phyloP scores from a whole-genome alignment of 352 stramenopile species.

The Pythium diclinum region DNA sequence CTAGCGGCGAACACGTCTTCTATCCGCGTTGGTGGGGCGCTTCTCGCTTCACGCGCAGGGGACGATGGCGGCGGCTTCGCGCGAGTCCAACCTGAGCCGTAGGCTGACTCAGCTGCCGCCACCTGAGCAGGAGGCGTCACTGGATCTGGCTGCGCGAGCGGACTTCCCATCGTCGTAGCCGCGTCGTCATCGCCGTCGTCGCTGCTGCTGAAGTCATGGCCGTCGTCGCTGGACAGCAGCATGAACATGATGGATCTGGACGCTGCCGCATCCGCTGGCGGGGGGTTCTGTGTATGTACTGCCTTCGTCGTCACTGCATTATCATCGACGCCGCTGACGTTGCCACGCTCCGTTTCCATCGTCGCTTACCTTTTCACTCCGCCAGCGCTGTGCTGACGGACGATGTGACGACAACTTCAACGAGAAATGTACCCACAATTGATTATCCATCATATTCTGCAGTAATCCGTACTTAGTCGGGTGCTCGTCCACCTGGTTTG shows the following conservation, averaged over 20 bases:
- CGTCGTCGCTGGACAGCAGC: conserved; percentile 23
- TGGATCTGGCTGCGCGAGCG: background rate
- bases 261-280: background rate
- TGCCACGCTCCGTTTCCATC: background rate
- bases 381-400: background rate
- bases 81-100: background rate
- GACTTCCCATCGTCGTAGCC: conserved; percentile 41
- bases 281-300: background rate
- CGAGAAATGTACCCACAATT: background rate
- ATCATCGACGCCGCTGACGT: too few relatives aligned
- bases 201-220: background rate
- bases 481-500: background rate
- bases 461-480: background rate
- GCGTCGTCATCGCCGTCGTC: conserved; percentile 31
- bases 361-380: background rate
- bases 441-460: background rate
- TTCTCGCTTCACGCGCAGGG: background rate
- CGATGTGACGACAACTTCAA: conserved; percentile 28
- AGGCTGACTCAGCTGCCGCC: background rate
- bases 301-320: conserved; percentile 21
- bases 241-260: conserved; percentile 14
- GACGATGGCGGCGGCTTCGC: background rate
- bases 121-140: background rate
- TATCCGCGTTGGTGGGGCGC: conserved; percentile 5
- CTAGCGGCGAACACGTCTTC: conserved; percentile 8